These are phyloP conservation scores for Hsuehochloa calcarea DNA, from an alignment of 176 grass and related monocot genomes.

Conservation along the genomic window DNA sequence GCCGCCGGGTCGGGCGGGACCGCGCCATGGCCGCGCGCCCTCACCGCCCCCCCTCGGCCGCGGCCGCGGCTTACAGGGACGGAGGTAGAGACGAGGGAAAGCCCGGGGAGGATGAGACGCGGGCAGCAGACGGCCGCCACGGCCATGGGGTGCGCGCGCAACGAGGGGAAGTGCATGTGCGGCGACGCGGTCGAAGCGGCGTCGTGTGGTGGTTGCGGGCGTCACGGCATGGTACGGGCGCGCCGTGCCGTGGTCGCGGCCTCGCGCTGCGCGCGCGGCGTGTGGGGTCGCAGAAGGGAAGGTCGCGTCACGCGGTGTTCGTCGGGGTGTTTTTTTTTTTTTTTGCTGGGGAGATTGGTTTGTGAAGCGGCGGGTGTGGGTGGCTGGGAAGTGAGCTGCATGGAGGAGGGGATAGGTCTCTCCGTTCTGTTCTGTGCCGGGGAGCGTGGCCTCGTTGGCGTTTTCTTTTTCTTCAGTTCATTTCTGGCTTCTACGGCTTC, in stretches of 20 bases:
- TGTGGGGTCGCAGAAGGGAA: neutral
- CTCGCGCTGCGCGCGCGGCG: neutral
- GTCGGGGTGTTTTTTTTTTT: neutral
- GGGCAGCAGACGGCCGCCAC: slow-evolving; percentile 24
- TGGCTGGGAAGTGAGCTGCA: slow-evolving; percentile 46
- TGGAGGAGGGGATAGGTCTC: slow-evolving; percentile 53
- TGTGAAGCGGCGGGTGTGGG: slow-evolving; percentile 13
- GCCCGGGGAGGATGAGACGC: neutral
- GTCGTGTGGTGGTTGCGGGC: neutral
- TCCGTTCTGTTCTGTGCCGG: neutral
- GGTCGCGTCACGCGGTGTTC: slow-evolving; percentile 1
- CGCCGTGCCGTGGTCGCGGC: slow-evolving; percentile 15
- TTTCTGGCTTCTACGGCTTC: neutral
- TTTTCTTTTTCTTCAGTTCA: neutral
- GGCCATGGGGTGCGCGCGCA: slow-evolving; percentile 32
- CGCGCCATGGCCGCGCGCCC: slow-evolving; percentile 38
- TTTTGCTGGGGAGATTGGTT: neutral
- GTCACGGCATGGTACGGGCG: slow-evolving; percentile 48
- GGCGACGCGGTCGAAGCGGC: slow-evolving; percentile 19
- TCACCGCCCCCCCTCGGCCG: slow-evolving; percentile 34
- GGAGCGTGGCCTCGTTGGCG: neutral
- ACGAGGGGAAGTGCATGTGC: slow-evolving; percentile 35
- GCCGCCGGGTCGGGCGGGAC: slow-evolving; percentile 40
- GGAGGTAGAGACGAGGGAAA: neutral
- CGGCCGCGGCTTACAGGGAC: neutral